phyloP scores from a whole-genome alignment of 208 protist species.

The Wallacemonas collosoma region DNA sequence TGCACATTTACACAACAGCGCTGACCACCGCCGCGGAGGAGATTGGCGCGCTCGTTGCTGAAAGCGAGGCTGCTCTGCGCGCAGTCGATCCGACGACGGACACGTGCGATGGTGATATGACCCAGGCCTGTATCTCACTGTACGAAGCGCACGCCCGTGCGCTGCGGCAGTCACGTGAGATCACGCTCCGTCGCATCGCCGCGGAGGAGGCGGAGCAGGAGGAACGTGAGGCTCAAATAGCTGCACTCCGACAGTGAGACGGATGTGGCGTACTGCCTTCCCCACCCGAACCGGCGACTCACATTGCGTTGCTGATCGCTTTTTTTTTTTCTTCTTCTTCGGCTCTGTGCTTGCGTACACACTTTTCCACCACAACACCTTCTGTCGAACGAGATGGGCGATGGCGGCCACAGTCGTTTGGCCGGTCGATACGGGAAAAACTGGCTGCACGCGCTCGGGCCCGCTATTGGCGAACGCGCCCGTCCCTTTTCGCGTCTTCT shows the following conservation, averaged over 20 bases:
- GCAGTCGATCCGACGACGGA: not conserved
- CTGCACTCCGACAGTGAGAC: not conserved
- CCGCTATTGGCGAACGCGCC: too few species aligned
- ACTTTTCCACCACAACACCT: not conserved
- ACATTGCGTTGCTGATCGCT: not conserved
- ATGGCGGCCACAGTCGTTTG: too few species aligned
- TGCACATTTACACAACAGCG: conserved; percentile 33
- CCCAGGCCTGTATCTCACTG: not conserved
- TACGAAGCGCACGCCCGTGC: conserved; percentile 4
- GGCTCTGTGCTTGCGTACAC: not conserved
- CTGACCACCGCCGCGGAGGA: conserved; percentile 25
- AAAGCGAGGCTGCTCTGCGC: not conserved
- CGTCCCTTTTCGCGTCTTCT: too few species aligned
- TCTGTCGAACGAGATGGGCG: not conserved
- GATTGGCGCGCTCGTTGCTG: conserved; percentile 6
- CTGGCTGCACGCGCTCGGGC: too few species aligned
- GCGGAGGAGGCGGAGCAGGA: conserved; percentile 11
- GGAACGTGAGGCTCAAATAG: not conserved
- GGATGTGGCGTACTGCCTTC: too few species aligned
- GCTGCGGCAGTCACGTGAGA: not conserved
- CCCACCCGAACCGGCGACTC: too few species aligned
- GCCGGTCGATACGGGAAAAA: too few species aligned
- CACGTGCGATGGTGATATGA: not conserved
- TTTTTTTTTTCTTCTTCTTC: conserved; percentile 11
- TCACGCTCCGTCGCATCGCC: not conserved